Conservation (phyloP, 441 rosid species). For the Brassica balearica region DNA sequence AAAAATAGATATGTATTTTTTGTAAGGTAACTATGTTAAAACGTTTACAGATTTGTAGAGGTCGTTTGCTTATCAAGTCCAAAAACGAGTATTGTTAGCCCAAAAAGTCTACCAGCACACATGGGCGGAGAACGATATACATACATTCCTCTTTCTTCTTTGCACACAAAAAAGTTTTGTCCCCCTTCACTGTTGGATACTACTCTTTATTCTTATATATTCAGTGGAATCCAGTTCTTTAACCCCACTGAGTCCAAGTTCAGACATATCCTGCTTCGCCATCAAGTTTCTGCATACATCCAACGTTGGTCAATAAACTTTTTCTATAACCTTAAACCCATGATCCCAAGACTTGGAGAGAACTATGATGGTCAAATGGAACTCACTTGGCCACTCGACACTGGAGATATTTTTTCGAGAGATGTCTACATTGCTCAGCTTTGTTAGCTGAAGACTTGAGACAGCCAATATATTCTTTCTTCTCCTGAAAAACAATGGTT, state of each 20-base stretch:
- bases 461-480: conserved; percentile 81
- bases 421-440: conserved; percentile 71
- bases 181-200: not conserved
- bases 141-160: not conserved
- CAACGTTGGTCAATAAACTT: not conserved
- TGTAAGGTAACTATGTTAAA: too few species aligned
- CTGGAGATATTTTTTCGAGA: conserved; percentile 76
- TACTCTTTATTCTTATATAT: not conserved
- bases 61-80: too few species aligned
- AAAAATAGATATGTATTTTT: too few species aligned
- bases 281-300: not conserved
- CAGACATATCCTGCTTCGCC: not conserved
- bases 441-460: conserved; percentile 74
- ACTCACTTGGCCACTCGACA: conserved; percentile 91
- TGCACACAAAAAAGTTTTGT: not conserved
- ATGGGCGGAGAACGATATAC: not conserved
- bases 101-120: too few species aligned
- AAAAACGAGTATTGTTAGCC: too few species aligned
- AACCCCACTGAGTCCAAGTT: not conserved
- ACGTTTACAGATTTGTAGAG: too few species aligned
- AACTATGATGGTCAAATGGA: not conserved
- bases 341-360: not conserved
- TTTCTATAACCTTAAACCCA: not conserved
- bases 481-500: conserved; percentile 54
- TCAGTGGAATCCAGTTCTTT: not conserved